Evolutionary conservation across 306 rosid genomes (phyloP), one percentile per base, ranked within the genome.

Genomic region (Malus fusca): DNA sequence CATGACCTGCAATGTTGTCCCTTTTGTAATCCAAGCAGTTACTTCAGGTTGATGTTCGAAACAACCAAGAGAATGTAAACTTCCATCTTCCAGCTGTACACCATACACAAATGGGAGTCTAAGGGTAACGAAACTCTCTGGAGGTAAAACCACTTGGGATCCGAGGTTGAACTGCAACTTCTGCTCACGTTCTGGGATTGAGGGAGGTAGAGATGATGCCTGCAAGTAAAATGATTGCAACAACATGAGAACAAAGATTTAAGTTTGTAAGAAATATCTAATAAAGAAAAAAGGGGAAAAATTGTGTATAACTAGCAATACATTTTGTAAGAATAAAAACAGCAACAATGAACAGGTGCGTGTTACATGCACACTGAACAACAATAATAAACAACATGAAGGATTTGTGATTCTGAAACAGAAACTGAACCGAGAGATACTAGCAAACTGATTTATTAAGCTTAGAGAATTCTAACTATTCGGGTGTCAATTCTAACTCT

Each of bases 1-100:
- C 79, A 88, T 68, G 76, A 94, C 77, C 86, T 87, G 89, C 65
- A 91, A 82, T 76, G 86, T 68, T 51, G 98, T 82, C 61, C 98
- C 97, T 86, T 91, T 87, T 78, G 84, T 35, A 66, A 94, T 86
- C 98, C 98, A 92, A 40, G 98, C 97, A 58, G 97, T 91, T 72
- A 77, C 74, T 81, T 94, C 96, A 7, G 98, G 98, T 80, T 89
- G 94, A 69, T 82, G 88, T 75, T 92, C 93, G 55, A 88, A 89
- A 77, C 88, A 89, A 69, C 85, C 88, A 31, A 94, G 90, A 77
- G 97, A 83, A 80, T 46, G 90, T 71, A 71, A 75, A 61, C 82
- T 87, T 84, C 90, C 93, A 84, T 87, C 93, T 68, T 86, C 96
- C 82, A 88, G 83, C 78, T 86, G 87, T 71, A 90, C 89, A 3